These are phyloP conservation scores for Aspergillus fumigatus DNA, from an alignment of 2,329 filamentous ascomycete species.

Conservation along the genomic window DNA sequence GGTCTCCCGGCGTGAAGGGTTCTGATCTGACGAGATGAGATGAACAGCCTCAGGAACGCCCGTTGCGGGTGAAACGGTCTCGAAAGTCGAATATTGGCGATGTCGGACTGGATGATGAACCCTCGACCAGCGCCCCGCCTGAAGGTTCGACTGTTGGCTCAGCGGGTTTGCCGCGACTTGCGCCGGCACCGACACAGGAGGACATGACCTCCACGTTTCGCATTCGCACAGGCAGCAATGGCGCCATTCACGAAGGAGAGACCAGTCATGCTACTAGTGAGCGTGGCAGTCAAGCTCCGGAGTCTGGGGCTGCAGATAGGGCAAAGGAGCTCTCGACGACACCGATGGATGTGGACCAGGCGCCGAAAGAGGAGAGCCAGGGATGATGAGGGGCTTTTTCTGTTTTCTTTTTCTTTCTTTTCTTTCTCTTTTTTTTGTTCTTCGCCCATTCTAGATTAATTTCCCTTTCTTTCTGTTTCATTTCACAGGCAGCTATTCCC, in stretches of 20 bases:
- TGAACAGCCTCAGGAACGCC: constrained; percentile 43
- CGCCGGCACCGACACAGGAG: constrained; percentile 33
- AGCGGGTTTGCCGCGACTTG: constrained; percentile 30
- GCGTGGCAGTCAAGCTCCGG: constrained; percentile 13
- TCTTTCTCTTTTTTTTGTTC: constrained; percentile 4
- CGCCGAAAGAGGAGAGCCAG: constrained; percentile 30
- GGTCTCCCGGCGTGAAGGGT: background rate
- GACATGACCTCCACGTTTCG: constrained; percentile 37
- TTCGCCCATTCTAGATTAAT: constrained; percentile 3
- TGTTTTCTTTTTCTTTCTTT: constrained; percentile 1
- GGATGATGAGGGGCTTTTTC: constrained; percentile 4
- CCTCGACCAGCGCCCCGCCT: constrained; percentile 15
- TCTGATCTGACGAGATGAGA: background rate
- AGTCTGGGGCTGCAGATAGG: constrained; percentile 12
- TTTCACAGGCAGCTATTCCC: constrained; percentile 1
- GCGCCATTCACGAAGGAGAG: constrained; percentile 23
- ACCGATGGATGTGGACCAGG: constrained; percentile 37
- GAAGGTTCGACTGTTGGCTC: constrained; percentile 17
- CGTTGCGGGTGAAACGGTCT: constrained; percentile 41
- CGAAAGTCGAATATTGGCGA: constrained; percentile 34
- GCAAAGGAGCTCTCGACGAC: constrained; percentile 24
- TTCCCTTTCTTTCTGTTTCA: background rate
- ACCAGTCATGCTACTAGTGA: constrained; percentile 13
- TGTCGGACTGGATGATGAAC: constrained; percentile 22
- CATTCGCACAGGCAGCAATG: constrained; percentile 26